Evolutionary conservation across 768 basidiomycete species (phyloP), one percentile per base, ranked within the genome.

Genomic region (Strobilomyces dryophilus): DNA sequence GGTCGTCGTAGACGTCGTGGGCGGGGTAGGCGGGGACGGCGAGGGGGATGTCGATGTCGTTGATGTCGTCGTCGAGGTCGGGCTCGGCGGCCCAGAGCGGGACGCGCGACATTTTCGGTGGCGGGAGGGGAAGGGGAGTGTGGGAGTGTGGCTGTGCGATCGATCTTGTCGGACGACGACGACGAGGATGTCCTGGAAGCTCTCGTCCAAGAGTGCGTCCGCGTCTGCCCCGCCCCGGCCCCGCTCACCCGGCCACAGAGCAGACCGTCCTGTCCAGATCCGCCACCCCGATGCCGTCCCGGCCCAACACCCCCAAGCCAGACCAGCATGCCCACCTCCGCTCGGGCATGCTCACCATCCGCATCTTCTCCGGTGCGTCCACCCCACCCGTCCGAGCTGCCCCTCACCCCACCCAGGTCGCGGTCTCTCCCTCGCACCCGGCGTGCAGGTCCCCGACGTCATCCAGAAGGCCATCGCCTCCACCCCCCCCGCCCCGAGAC

Each of bases 271-370:
- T 27, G 26, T 32, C 44, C 68, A 88, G 85, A 86, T 70, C 71
- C 49, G 82, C 81, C 47, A 92, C 89, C 26, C 89, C 89, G 49
- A 82, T 91, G 58, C 85, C 86, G 21, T 92, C 89, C 12, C 79
- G 89, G 24, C 85, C 89, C n/a, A 80, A 81, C 5, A 91, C 89
- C 0, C 89, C 90, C 20, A 86, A 80, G 64, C 76, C 82, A 48
- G 82, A 84, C 61, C 68, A 61, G 8, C 71, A 67, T 11, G 64
- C 66, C 9, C 82, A 87, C 68, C 87, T 89, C 61, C 81, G 91
- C 70, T 87, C 83, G 42, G 95, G 95, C 46, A 85, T 95, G 80
- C 84, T 98, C 62, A 95, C 92, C 57, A 94, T 99, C 69, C 84
- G 92, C 55, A 93, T 99, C 67, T 95, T 95, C 74, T 94, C 89